phyloP scores from a whole-genome alignment of 352 stramenopile genomes.

The Phytopythium helicoides region DNA sequence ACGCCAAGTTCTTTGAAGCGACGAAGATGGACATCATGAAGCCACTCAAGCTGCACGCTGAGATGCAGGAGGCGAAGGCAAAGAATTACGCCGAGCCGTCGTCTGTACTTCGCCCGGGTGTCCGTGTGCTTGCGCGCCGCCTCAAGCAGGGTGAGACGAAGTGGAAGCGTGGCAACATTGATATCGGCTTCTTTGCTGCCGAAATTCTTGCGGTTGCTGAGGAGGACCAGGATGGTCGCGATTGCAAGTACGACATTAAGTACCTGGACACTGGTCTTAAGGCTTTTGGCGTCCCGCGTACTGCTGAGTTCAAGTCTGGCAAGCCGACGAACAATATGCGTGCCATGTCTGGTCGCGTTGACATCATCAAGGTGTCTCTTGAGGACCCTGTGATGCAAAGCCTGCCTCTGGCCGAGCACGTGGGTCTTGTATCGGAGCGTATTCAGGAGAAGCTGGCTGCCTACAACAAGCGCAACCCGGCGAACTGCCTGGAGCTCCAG shows the following conservation, averaged over 20 bases:
- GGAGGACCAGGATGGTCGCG: constrained; percentile 61
- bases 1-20: constrained; percentile 86
- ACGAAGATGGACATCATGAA: constrained; percentile 90
- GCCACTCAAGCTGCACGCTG: constrained; percentile 72
- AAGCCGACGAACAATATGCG: constrained; percentile 63
- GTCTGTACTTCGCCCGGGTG: constrained; percentile 46
- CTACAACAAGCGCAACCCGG: constrained; percentile 82
- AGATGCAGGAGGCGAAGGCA: constrained; percentile 52
- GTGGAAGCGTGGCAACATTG: constrained; percentile 87
- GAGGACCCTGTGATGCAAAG: constrained; percentile 88
- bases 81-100: constrained; percentile 33
- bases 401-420: constrained; percentile 81
- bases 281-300: constrained; percentile 73
- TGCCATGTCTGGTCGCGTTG: constrained; percentile 78
- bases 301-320: constrained; percentile 70
- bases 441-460: constrained; percentile 74
- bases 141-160: constrained; percentile 77
- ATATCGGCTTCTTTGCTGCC: constrained; percentile 65
- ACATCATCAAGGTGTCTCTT: constrained; percentile 67
- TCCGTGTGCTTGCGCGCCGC: constrained; percentile 65
- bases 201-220: constrained; percentile 63
- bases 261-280: constrained; percentile 85
- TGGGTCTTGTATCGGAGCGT: constrained; percentile 86
- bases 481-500: constrained; percentile 51
- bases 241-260: constrained; percentile 85